Evolutionary conservation across 2,329 filamentous ascomycete species (phyloP).

Genomic region (Bipolaris cookei): DNA sequence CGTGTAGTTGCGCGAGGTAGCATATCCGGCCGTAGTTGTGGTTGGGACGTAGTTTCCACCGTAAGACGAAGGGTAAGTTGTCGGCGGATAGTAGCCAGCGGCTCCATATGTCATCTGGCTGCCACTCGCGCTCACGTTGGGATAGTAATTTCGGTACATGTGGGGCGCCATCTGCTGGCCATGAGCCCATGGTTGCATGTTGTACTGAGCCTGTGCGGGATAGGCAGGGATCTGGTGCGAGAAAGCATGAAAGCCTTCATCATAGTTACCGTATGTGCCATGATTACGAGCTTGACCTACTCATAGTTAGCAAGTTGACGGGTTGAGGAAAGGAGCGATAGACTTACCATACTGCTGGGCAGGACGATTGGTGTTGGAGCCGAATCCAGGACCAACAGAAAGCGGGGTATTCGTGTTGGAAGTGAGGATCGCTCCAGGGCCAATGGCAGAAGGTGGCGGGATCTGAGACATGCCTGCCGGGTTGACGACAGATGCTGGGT

Average conservation of each 20-base stretch:
- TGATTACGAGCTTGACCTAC: constrained; percentile 28
- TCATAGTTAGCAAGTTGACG: constrained; percentile 16
- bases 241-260: constrained; percentile 39
- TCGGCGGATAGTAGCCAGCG: constrained; percentile 40
- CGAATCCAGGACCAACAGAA: constrained; percentile 45
- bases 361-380: constrained; percentile 31
- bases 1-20: constrained; percentile 18
- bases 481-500: constrained; percentile 82
- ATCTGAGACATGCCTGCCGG: constrained; percentile 43
- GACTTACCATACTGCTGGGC: constrained; percentile 40
- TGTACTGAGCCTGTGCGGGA: constrained; percentile 29
- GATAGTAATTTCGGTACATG: constrained; percentile 30
- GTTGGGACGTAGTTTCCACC: constrained; percentile 29
- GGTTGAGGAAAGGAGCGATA: not conserved
- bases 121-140: constrained; percentile 31
- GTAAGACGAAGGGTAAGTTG: constrained; percentile 31
- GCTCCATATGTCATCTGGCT: constrained; percentile 43
- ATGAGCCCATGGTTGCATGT: constrained; percentile 37
- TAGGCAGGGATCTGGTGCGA: constrained; percentile 42
- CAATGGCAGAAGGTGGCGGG: constrained; percentile 47
- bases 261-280: constrained; percentile 29
- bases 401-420: constrained; percentile 28
- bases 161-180: constrained; percentile 31
- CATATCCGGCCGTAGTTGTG: constrained; percentile 22
- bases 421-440: constrained; percentile 46